Evolutionary conservation across 768 basidiomycete genomes (phyloP), one percentile per base, ranked within the genome.

Genomic region (Coprinellus micaceus): DNA sequence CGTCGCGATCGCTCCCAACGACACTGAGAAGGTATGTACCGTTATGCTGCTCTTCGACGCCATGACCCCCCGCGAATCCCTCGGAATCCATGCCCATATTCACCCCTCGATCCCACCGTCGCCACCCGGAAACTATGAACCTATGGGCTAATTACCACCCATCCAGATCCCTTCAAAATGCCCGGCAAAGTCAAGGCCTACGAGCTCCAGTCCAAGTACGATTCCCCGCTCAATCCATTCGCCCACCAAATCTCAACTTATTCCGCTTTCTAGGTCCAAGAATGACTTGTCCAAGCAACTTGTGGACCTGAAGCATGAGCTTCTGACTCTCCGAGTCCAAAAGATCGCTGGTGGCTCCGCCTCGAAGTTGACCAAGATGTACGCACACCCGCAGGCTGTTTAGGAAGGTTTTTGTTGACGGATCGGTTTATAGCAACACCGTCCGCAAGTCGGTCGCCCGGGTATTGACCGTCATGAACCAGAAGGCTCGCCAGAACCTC

Each of bases 371-470:
- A 95, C 92, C 67, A 94, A 91, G 81, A 98, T 99, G 97, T 99
- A 74, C 67, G 89, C 82, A 13, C 33, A 33, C 45, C 29, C 15
- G 19, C 22, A 12, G 52, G 3, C 3, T 29, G 25, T 51, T 22
- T 13, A 17, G 29, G 28, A 19, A 9, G 30, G 15, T 47, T 28
- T 44, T 40, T 50, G 51, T 50, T 40, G 44, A 26, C 36, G 52
- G 2, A 21, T 58, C 24, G 21, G 33, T 43, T 49, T 57, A 22
- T 62, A 99, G 97, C 76, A 85, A 88, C 74, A 82, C 89, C 63
- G 93, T 98, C 74, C 95, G 97, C 82, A 98, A 98, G 80, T 95
- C 93, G 62, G 92, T 99, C 70, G 97, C 97, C 61, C 93, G 97
- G 54, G 95, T 98, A 63, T 74, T 98, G 77, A 99, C 97, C 43